phyloP scores from a whole-genome alignment of 352 stramenopile species.

The Phytophthora crassamura region DNA sequence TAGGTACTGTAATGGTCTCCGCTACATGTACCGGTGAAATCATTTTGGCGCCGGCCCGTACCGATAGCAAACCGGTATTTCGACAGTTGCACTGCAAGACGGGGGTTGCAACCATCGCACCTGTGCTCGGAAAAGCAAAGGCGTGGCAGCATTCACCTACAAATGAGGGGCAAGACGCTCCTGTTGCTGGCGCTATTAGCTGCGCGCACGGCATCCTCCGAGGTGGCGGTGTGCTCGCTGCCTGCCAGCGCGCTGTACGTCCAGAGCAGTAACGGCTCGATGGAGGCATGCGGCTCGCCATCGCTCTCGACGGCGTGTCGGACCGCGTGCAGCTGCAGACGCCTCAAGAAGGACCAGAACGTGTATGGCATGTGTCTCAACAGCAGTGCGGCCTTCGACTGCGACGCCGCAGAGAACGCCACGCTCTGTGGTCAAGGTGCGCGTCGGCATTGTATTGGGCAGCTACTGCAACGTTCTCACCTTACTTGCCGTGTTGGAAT shows the following conservation, averaged over 20 bases:
- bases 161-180: conserved; percentile 5
- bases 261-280: not conserved
- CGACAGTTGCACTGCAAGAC: not conserved
- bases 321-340: conserved; percentile 29
- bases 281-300: conserved; percentile 19
- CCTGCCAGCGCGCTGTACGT: conserved; percentile 38
- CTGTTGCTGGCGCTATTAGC: conserved; percentile 13
- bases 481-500: not conserved
- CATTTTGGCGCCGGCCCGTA: no score
- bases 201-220: conserved; percentile 1
- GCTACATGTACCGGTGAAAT: no score
- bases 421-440: conserved; percentile 22
- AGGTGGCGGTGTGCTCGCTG: conserved; percentile 34
- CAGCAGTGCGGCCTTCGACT: conserved; percentile 15
- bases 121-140: conserved; percentile 6
- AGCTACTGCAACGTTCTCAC: conserved; percentile 5
- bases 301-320: conserved; percentile 15
- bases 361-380: conserved; percentile 26
- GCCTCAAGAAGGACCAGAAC: conserved; percentile 15
- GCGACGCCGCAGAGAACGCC: conserved; percentile 14
- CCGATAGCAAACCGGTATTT: not conserved
- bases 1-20: no score
- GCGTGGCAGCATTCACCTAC: conserved; percentile 3
- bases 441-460: not conserved
- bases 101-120: not conserved